These are phyloP conservation scores for Colletotrichum zoysiae DNA, from an alignment of 2,329 filamentous ascomycete species.

Conservation along the genomic window DNA sequence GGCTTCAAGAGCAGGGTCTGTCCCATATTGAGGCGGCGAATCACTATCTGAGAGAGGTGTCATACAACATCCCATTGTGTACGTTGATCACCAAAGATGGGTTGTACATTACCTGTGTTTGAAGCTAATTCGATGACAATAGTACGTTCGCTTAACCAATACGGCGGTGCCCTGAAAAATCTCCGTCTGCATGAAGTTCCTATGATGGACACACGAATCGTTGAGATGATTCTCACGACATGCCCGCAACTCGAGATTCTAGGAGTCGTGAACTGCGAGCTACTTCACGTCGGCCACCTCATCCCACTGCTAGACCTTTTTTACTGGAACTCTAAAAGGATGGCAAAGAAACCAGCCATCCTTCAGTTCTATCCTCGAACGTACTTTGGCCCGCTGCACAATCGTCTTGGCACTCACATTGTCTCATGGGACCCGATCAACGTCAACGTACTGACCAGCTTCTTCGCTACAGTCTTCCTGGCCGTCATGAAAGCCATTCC, in stretches of 20 bases:
- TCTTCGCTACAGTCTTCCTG: conserved; percentile 27
- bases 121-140: conserved; percentile 11
- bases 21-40: not conserved
- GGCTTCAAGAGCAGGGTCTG: not conserved
- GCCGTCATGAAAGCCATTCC: conserved; percentile 31
- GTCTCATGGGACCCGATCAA: conserved; percentile 29
- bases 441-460: not conserved
- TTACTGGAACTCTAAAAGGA: conserved; percentile 38
- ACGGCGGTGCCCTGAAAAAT: conserved; percentile 42
- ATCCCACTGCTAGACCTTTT: conserved; percentile 43
- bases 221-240: conserved; percentile 42
- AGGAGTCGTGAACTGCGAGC: conserved; percentile 48
- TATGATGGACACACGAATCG: conserved; percentile 42
- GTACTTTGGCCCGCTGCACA: conserved; percentile 1
- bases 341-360: conserved; percentile 40
- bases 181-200: conserved; percentile 46
- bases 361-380: conserved; percentile 36
- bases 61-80: conserved; percentile 23
- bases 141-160: conserved; percentile 32
- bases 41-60: conserved; percentile 17
- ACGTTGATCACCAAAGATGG: not conserved
- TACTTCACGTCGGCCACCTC: conserved; percentile 46
- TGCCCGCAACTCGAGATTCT: conserved; percentile 45
- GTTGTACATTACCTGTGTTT: not conserved
- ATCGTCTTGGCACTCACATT: conserved; percentile 26